phyloP scores from a whole-genome alignment of 2,329 filamentous ascomycete species.

The Fusarium proliferatum region DNA sequence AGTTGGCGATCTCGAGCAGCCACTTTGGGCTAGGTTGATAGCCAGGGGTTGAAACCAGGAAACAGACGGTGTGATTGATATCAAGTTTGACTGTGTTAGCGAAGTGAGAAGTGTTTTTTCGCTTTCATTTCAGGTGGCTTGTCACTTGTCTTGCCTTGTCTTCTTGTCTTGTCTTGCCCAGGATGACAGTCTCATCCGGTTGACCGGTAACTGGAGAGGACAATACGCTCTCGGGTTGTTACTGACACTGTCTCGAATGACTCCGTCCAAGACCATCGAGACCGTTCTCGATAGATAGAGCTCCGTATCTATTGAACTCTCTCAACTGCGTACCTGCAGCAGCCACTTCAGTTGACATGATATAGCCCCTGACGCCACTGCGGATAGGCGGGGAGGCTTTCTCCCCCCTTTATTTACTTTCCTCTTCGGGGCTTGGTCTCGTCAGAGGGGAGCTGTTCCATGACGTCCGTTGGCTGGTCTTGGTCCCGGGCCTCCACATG shows the following conservation, averaged over 20 bases:
- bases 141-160: slow-evolving; percentile 10
- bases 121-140: slow-evolving; percentile 19
- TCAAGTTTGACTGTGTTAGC: slow-evolving; percentile 27
- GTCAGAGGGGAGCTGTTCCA: slow-evolving; percentile 21
- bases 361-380: slow-evolving; percentile 36
- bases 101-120: not conserved
- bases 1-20: slow-evolving; percentile 32
- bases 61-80: slow-evolving; percentile 28
- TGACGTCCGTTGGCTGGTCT: slow-evolving; percentile 24
- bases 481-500: slow-evolving; percentile 20
- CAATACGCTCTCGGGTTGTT: slow-evolving; percentile 17
- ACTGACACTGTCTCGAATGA: slow-evolving; percentile 21
- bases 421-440: slow-evolving; percentile 22
- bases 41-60: slow-evolving; percentile 18
- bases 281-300: not conserved
- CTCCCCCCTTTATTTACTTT: slow-evolving; percentile 40
- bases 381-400: slow-evolving; percentile 29
- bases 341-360: slow-evolving; percentile 17
- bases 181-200: not conserved
- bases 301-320: not conserved
- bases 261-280: not conserved
- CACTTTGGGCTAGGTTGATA: slow-evolving; percentile 10
- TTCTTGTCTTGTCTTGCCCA: not conserved
- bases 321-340: slow-evolving; percentile 40
- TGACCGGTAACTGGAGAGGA: slow-evolving; percentile 2